Conservation (phyloP, 768 basidiomycete genomes). For the Tubosaeta sp. region DNA sequence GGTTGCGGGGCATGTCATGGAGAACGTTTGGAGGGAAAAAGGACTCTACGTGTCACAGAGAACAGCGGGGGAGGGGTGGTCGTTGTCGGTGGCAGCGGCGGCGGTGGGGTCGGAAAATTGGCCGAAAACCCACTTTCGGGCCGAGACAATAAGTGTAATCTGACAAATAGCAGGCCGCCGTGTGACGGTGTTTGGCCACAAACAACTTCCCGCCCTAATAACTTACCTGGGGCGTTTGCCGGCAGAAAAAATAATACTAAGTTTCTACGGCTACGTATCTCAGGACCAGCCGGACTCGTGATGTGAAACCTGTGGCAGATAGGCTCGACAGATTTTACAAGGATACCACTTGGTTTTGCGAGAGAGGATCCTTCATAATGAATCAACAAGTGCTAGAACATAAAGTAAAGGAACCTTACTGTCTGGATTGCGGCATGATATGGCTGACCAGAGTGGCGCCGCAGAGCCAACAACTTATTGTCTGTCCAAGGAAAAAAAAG, state of each 20-base stretch:
- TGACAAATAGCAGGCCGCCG: slow-evolving; percentile 28
- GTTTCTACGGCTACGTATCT: slow-evolving; percentile 11
- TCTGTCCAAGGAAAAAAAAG: background rate
- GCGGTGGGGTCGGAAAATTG: slow-evolving; percentile 58
- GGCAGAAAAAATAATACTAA: slow-evolving; percentile 5
- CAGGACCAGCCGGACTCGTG: too few relatives aligned
- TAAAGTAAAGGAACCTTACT: slow-evolving; percentile 3
- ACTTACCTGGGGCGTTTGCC: slow-evolving; percentile 23
- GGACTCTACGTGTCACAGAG: slow-evolving; percentile 36
- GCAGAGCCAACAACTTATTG: background rate
- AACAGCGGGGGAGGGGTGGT: slow-evolving; percentile 29
- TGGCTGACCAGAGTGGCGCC: background rate
- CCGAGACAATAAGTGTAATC: slow-evolving; percentile 38
- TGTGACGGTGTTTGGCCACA: slow-evolving; percentile 32
- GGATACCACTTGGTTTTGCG: too few relatives aligned
- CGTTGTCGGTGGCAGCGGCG: slow-evolving; percentile 52
- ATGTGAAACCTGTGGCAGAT: background rate
- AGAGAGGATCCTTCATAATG: too few relatives aligned
- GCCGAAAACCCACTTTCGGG: slow-evolving; percentile 57
- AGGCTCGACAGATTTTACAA: background rate
- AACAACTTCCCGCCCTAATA: slow-evolving; percentile 21
- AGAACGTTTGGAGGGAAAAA: slow-evolving; percentile 37
- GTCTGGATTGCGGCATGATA: background rate
- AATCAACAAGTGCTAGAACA: too few relatives aligned
- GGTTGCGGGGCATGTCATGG: slow-evolving; percentile 88